A percentile compares a stretch with the other conserved stretches of the same genome.
Evolutionary conservation across 805 yeast species (phyloP).

Genomic region (Wickerhamomyces chambardii): DNA sequence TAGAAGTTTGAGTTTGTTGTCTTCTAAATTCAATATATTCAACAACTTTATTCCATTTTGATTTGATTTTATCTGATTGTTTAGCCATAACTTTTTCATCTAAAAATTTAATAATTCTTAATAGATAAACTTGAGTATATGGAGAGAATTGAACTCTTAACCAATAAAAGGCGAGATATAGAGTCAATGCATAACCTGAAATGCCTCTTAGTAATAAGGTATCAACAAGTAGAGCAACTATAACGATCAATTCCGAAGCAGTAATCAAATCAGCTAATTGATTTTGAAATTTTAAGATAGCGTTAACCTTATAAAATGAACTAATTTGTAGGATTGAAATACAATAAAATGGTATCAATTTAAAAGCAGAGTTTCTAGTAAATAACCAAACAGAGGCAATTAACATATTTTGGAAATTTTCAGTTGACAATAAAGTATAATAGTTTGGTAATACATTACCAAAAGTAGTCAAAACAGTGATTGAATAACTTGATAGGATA

Average conservation of each 20-base stretch:
- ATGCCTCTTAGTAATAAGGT: slow-evolving; percentile 55
- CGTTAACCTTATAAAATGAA: slow-evolving; percentile 26
- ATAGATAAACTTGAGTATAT: slow-evolving; percentile 25
- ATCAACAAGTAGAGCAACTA: slow-evolving; percentile 44
- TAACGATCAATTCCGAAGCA: slow-evolving; percentile 49
- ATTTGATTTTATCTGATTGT: slow-evolving; percentile 15
- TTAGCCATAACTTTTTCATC: slow-evolving; percentile 25
- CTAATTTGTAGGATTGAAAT: slow-evolving; percentile 52
- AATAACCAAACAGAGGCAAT: slow-evolving; percentile 52
- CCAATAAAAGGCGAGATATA: slow-evolving; percentile 59
- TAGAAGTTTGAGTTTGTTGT: slow-evolving; percentile 21
- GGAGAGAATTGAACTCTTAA: slow-evolving; percentile 49
- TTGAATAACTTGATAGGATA: slow-evolving; percentile 37
- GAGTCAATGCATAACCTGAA: slow-evolving; percentile 57
- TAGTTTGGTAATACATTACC: slow-evolving; percentile 53
- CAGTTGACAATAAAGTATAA: slow-evolving; percentile 58
- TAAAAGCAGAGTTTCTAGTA: slow-evolving; percentile 56
- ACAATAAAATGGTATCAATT: slow-evolving; percentile 49
- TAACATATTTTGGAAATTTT: slow-evolving; percentile 62
- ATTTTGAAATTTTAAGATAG: slow-evolving; percentile 28
- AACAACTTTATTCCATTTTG: slow-evolving; percentile 29
- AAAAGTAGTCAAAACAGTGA: slow-evolving; percentile 51
- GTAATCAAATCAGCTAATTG: slow-evolving; percentile 40
- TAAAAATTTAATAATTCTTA: slow-evolving; percentile 18
- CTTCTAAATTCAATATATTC: slow-evolving; percentile 32